phyloP scores from a whole-genome alignment of 2,329 filamentous ascomycete species.

The Sclerotinia glacialis region DNA sequence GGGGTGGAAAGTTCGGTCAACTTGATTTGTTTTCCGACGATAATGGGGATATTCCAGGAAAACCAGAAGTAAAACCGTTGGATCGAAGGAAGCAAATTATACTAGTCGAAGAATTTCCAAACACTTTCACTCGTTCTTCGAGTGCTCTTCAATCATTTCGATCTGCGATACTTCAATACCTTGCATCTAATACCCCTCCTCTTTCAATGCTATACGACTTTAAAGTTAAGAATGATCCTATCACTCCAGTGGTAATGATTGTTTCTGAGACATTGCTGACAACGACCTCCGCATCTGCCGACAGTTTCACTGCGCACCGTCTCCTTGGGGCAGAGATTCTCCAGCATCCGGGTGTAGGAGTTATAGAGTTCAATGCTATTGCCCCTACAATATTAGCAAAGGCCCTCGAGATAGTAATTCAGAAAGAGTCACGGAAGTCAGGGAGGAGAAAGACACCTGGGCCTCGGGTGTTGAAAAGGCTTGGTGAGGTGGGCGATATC shows the following conservation, averaged over 20 bases:
- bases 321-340: conserved; percentile 83
- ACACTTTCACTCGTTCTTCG: conserved; percentile 66
- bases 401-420: conserved; percentile 75
- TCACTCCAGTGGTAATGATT: conserved; percentile 79
- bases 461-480: conserved; percentile 69
- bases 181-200: conserved; percentile 64
- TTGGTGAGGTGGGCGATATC: conserved; percentile 88
- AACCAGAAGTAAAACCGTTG: conserved; percentile 36
- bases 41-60: conserved; percentile 34
- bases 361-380: conserved; percentile 91
- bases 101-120: conserved; percentile 78
- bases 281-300: conserved; percentile 77
- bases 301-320: conserved; percentile 90
- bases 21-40: conserved; percentile 49
- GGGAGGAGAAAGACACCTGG: conserved; percentile 74
- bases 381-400: conserved; percentile 82
- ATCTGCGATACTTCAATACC: conserved; percentile 69
- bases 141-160: conserved; percentile 68
- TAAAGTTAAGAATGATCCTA: conserved; percentile 41
- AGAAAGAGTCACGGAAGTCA: conserved; percentile 80
- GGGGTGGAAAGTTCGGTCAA: conserved; percentile 76
- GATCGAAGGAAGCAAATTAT: conserved; percentile 55
- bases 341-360: conserved; percentile 71
- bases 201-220: conserved; percentile 46
- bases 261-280: conserved; percentile 88